Conservation (phyloP, 768 basidiomycete genomes). For the Tulasnella sp. region DNA sequence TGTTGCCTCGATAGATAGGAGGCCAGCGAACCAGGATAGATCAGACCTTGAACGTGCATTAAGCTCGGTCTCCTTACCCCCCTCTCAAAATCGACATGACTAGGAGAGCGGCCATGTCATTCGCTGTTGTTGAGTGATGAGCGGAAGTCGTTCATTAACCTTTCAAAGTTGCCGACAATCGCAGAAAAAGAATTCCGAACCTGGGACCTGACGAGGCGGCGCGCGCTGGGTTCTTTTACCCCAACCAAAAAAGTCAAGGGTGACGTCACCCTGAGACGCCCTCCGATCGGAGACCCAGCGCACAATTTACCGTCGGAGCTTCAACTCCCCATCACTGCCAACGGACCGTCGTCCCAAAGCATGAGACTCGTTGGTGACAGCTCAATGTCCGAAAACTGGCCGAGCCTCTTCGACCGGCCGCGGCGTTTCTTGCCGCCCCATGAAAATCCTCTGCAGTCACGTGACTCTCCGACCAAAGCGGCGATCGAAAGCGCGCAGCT, state of each 20-base stretch:
- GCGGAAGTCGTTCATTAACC: not conserved
- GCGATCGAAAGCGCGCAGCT: not conserved
- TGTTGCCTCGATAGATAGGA: not conserved
- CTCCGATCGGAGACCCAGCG: not conserved
- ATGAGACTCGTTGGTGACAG: not conserved
- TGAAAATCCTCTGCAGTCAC: not conserved
- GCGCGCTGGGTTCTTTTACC: not conserved
- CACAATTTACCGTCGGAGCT: not conserved
- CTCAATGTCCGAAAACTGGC: not conserved
- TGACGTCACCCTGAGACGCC: not conserved
- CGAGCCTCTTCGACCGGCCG: not conserved
- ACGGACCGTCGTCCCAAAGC: not conserved
- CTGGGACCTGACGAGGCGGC: not conserved
- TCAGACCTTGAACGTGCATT: not conserved
- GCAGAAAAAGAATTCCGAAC: not conserved
- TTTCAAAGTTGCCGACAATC: not conserved
- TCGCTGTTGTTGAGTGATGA: not conserved
- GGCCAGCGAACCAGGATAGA: not conserved
- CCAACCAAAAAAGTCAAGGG: not conserved
- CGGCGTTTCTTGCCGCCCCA: not conserved
- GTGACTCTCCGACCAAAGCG: not conserved
- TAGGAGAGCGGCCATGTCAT: not conserved
- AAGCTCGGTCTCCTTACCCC: not conserved
- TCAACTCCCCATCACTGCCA: not conserved
- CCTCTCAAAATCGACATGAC: slow-evolving; percentile 5